phyloP scores from a whole-genome alignment of 2,329 filamentous ascomycete genomes.

The Aureobasidium pullulans region DNA sequence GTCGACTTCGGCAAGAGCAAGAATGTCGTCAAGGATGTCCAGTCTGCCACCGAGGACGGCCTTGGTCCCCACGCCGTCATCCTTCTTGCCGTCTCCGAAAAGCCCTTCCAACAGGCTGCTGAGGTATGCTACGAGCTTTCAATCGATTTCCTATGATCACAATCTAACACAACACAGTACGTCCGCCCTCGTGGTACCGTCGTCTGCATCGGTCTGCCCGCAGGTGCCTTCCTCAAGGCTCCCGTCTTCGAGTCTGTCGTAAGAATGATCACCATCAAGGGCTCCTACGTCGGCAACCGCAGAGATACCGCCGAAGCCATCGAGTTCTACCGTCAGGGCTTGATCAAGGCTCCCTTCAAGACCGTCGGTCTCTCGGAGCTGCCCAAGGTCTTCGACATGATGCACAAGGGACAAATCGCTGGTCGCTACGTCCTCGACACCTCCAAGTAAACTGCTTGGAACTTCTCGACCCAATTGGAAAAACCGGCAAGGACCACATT shows the following conservation, averaged over 20 bases:
- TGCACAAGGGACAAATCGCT: slow-evolving; percentile 60
- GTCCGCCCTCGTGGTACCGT: slow-evolving; percentile 75
- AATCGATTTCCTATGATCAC: background rate
- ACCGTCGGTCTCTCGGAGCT: slow-evolving; percentile 73
- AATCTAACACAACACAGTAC: slow-evolving; percentile 44
- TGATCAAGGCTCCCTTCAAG: slow-evolving; percentile 76
- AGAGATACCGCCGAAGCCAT: slow-evolving; percentile 82
- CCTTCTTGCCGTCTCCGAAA: slow-evolving; percentile 78
- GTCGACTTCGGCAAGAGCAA: slow-evolving; percentile 73
- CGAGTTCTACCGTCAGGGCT: slow-evolving; percentile 76
- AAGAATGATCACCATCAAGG: slow-evolving; percentile 86
- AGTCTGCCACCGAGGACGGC: slow-evolving; percentile 69
- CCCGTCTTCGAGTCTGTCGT: slow-evolving; percentile 86
- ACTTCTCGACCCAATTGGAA: background rate
- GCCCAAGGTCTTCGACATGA: slow-evolving; percentile 68
- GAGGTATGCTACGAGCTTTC: slow-evolving; percentile 31
- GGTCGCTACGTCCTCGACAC: slow-evolving; percentile 75
- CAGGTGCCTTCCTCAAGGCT: slow-evolving; percentile 68
- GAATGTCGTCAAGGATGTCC: slow-evolving; percentile 78
- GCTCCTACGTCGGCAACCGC: slow-evolving; percentile 88
- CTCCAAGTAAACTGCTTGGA: slow-evolving; percentile 42
- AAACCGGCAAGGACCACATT: background rate
- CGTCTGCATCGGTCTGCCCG: slow-evolving; percentile 83
- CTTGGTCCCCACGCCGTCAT: slow-evolving; percentile 82
- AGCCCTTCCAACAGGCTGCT: slow-evolving; percentile 91